Evolutionary conservation across 2,329 filamentous ascomycete species (phyloP).

Genomic region (Calonectria honghensis): DNA sequence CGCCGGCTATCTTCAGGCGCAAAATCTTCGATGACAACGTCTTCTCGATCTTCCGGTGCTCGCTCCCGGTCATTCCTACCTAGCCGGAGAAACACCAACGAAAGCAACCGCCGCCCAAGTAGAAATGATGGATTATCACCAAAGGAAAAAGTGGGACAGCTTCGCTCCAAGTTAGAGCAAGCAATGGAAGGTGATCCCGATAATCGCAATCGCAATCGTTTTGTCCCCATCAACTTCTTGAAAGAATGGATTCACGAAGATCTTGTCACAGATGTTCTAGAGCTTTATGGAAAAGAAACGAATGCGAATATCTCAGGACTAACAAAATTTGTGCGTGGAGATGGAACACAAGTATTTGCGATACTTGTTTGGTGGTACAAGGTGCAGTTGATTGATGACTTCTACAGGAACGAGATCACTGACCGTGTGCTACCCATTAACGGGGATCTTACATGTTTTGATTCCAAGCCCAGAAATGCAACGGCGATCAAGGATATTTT

Average conservation of each 20-base stretch:
- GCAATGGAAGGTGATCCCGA: neutral
- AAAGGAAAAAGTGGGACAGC: neutral
- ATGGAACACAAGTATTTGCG: neutral
- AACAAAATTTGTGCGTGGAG: neutral
- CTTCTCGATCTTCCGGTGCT: neutral
- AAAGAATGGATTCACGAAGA: neutral
- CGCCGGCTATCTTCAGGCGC: neutral
- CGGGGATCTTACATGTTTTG: neutral
- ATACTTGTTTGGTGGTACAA: constrained; percentile 1
- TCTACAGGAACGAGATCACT: neutral
- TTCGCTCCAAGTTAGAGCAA: neutral
- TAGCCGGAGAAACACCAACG: neutral
- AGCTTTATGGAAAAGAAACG: neutral
- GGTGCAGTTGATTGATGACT: neutral
- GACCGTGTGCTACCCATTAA: neutral
- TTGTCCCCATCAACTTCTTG: neutral
- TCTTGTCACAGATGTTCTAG: neutral
- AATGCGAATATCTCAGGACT: neutral
- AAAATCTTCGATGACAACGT: neutral
- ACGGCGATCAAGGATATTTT: neutral
- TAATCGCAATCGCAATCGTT: neutral
- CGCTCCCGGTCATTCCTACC: neutral
- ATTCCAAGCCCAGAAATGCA: neutral
- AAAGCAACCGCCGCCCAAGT: neutral
- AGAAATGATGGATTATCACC: neutral